Percentiles rank a stretch among this genome's conserved stretches.
These are phyloP conservation scores for Penicillium sp. DNA, from an alignment of 2,329 filamentous ascomycete genomes.

Conservation along the genomic window DNA sequence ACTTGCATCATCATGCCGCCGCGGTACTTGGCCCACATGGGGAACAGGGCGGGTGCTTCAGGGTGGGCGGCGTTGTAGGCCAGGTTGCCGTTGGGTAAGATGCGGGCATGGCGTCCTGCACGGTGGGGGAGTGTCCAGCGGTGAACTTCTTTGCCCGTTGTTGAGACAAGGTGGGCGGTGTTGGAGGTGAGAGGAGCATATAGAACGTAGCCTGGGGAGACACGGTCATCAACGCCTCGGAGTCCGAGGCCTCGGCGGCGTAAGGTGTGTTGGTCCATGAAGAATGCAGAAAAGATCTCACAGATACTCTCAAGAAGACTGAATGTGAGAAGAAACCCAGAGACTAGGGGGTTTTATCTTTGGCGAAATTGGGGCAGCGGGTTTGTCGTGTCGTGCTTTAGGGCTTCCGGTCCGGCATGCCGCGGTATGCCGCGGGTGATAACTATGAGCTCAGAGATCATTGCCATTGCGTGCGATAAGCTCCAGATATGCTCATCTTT, in stretches of 20 bases:
- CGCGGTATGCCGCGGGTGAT: constrained; percentile 27
- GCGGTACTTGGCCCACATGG: constrained; percentile 50
- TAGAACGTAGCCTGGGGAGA: constrained; percentile 46
- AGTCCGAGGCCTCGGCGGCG: constrained; percentile 45
- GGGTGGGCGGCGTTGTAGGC: constrained; percentile 48
- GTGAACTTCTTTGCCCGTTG: constrained; percentile 46
- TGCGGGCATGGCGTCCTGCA: constrained; percentile 46
- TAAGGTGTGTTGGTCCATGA: constrained; percentile 49
- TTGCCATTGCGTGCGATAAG: constrained; percentile 22
- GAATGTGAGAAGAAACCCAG: neutral
- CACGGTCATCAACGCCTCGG: constrained; percentile 40
- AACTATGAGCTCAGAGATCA: constrained; percentile 8
- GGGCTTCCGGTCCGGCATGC: constrained; percentile 22
- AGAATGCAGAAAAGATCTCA: neutral
- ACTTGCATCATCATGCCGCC: constrained; percentile 50
- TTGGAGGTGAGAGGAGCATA: constrained; percentile 46
- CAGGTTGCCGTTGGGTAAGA: constrained; percentile 47
- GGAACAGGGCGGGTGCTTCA: constrained; percentile 40
- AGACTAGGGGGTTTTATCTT: constrained; percentile 1
- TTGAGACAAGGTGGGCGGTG: constrained; percentile 44
- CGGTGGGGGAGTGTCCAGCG: constrained; percentile 46
- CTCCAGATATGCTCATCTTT: constrained; percentile 16
- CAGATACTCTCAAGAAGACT: neutral
- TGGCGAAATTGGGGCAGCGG: neutral
- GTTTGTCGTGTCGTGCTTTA: constrained; percentile 4